phyloP scores from a whole-genome alignment of 768 basidiomycete genomes.

The Phaffia tasmanica region DNA sequence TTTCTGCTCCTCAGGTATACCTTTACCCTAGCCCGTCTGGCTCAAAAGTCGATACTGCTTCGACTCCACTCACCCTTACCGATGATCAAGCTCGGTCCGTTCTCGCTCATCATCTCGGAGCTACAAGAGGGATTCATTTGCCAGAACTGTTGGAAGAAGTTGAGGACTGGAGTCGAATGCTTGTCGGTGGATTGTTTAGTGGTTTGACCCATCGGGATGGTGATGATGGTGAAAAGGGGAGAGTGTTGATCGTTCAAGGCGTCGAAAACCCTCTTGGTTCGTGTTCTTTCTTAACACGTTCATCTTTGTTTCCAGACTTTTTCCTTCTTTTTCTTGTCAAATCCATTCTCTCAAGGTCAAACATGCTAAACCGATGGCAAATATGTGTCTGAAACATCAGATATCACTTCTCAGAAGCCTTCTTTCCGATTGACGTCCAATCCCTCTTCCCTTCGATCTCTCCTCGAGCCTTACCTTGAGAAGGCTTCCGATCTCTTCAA shows the following conservation, averaged over 20 bases:
- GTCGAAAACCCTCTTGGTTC: slow-evolving; percentile 18
- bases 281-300: slow-evolving; percentile 10
- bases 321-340: not conserved
- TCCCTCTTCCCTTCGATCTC: not conserved
- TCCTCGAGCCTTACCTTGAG: slow-evolving; percentile 23
- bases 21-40: slow-evolving; percentile 43
- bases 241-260: slow-evolving; percentile 45
- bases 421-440: not conserved
- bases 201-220: slow-evolving; percentile 41
- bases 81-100: slow-evolving; percentile 50
- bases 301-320: not conserved
- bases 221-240: slow-evolving; percentile 47
- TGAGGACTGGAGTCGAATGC: slow-evolving; percentile 27
- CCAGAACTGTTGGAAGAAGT: slow-evolving; percentile 37
- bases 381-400: slow-evolving; percentile 1
- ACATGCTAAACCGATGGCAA: not conserved
- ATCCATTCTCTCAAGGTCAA: not conserved
- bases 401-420: not conserved
- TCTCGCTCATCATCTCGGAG: slow-evolving; percentile 58
- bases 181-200: slow-evolving; percentile 36
- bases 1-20: slow-evolving; percentile 42
- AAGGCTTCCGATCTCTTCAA: slow-evolving; percentile 12
- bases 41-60: not conserved
- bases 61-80: slow-evolving; percentile 42
- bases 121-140: slow-evolving; percentile 53